Percentiles rank a stretch among this genome's conserved stretches.
phyloP scores from a whole-genome alignment of 257 asterid species.

The Solanum chmielewskii region DNA sequence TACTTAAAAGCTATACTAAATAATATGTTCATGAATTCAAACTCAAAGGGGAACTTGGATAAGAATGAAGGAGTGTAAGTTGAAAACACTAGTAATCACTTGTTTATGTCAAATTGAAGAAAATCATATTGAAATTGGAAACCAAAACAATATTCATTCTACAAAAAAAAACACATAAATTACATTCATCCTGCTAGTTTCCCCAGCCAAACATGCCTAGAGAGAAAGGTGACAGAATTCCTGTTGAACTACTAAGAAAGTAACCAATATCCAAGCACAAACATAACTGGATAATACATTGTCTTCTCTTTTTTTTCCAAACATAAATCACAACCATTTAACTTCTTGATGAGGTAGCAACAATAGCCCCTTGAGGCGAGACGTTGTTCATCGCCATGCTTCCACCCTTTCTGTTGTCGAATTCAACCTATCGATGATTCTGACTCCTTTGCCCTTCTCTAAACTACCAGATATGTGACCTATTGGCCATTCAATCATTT shows the following conservation, averaged over 20 bases:
- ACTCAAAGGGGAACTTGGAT: not conserved
- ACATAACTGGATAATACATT: not conserved
- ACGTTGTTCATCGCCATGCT: constrained; percentile 55
- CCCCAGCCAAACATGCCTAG: not conserved
- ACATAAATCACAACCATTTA: not conserved
- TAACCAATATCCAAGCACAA: not conserved
- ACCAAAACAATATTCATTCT: not conserved
- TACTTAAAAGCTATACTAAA: too few species aligned
- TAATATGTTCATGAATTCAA: not conserved
- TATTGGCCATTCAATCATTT: constrained; percentile 10
- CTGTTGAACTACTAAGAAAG: not conserved
- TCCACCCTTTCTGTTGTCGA: constrained; percentile 44
- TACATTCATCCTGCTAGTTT: not conserved
- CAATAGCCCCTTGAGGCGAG: not conserved
- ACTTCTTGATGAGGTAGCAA: not conserved
- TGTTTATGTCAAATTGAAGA: not conserved
- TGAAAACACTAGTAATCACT: not conserved
- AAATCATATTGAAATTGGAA: not conserved
- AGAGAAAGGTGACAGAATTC: not conserved
- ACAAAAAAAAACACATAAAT: not conserved
- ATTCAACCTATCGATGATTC: constrained; percentile 36
- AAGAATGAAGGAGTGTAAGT: not conserved
- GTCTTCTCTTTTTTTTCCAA: not conserved
- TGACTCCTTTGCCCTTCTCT: constrained; percentile 32
- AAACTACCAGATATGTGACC: constrained; percentile 8